Evolutionary conservation across 257 asterid species (phyloP).

Genomic region (Salvia miltiorrhiza): DNA sequence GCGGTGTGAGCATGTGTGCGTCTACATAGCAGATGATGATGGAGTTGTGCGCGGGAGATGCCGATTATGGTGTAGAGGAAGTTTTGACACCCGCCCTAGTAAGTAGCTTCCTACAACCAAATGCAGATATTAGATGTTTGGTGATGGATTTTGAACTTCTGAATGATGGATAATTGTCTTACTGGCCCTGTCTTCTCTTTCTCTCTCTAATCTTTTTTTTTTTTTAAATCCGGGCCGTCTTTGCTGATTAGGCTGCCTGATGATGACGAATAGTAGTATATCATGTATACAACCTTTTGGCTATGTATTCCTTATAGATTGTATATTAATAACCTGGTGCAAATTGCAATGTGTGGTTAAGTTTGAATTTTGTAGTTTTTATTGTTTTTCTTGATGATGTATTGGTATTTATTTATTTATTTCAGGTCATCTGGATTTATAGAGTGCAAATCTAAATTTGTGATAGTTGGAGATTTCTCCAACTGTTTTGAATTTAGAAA

Average conservation of each 20-base stretch:
- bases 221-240: background rate
- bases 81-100: background rate
- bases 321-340: conserved; percentile 20
- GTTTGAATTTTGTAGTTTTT: background rate
- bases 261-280: conserved; percentile 17
- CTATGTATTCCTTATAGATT: conserved; percentile 18
- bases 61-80: background rate
- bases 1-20: background rate
- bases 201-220: background rate
- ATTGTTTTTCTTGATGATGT: background rate
- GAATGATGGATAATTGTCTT: background rate
- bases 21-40: background rate
- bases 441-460: too few species aligned
- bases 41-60: background rate
- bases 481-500: too few species aligned
- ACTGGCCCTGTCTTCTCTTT: background rate
- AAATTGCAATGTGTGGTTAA: background rate
- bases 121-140: conserved; percentile 15
- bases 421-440: too few species aligned
- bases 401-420: too few species aligned
- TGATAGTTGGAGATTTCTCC: too few species aligned
- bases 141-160: conserved; percentile 12
- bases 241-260: background rate
- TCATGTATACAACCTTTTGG: conserved; percentile 23
- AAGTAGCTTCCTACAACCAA: conserved; percentile 6